phyloP scores from a whole-genome alignment of 2,329 filamentous ascomycete genomes.

The Zasmidium angulare region DNA sequence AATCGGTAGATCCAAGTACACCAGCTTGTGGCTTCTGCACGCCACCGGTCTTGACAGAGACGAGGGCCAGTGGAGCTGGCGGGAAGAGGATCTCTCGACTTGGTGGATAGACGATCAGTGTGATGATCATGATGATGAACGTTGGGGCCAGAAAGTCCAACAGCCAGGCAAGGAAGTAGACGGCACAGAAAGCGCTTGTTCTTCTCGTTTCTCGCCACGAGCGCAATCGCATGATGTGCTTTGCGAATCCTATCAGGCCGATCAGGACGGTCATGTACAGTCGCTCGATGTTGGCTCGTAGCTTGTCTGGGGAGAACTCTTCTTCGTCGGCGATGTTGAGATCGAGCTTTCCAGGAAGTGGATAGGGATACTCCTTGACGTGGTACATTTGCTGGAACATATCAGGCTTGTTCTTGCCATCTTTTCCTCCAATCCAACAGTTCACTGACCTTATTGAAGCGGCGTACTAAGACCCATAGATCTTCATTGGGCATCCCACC shows the following conservation, averaged over 20 bases:
- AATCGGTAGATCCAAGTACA: constrained; percentile 72
- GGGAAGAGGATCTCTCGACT: constrained; percentile 68
- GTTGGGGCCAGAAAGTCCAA: constrained; percentile 69
- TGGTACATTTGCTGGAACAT: constrained; percentile 60
- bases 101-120: constrained; percentile 65
- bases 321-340: constrained; percentile 80
- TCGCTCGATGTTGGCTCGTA: constrained; percentile 74
- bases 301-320: constrained; percentile 80
- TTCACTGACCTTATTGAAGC: constrained; percentile 67
- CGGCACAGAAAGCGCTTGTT: constrained; percentile 65
- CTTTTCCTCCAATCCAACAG: too few species aligned
- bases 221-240: constrained; percentile 73
- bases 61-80: constrained; percentile 71
- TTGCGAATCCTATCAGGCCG: constrained; percentile 63
- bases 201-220: constrained; percentile 75
- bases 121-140: constrained; percentile 58
- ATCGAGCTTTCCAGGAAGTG: constrained; percentile 68
- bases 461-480: constrained; percentile 67
- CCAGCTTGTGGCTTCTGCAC: constrained; percentile 76
- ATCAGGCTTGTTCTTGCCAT: too few species aligned
- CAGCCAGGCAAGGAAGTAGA: constrained; percentile 66
- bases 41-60: constrained; percentile 68
- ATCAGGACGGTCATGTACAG: constrained; percentile 79
- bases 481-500: constrained; percentile 71
- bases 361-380: constrained; percentile 65